A percentile compares a stretch with the other conserved stretches of the same genome.
These are phyloP conservation scores for Salpingoeca rosetta DNA, from an alignment of 78 protist genomes.

Conservation along the genomic window DNA sequence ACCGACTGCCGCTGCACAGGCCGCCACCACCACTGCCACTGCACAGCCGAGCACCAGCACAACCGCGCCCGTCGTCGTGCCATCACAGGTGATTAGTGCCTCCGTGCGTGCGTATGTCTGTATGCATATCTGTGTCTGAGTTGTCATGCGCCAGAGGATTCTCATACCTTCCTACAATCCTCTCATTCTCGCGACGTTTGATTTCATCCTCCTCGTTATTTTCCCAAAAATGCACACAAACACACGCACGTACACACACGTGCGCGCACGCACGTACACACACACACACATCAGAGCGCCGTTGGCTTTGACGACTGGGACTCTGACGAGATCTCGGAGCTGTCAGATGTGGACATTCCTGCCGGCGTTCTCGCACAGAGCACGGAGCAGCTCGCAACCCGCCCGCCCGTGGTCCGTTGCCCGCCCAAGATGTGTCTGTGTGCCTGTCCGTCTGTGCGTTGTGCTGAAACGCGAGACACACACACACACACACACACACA, in stretches of 20 bases:
- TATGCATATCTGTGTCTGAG: too few species aligned
- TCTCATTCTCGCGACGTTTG: too few species aligned
- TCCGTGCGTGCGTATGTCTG: too few species aligned
- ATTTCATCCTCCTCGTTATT: neutral
- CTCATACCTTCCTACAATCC: too few species aligned
- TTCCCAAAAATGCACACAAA: neutral
- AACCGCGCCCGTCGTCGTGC: too few species aligned
- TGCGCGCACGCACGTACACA: neutral
- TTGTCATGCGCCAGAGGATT: too few species aligned
- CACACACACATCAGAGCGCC: neutral
- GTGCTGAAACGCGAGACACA: too few species aligned
- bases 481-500: too few species aligned
- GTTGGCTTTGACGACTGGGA: neutral
- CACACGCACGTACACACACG: neutral
- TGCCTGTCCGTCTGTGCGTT: neutral
- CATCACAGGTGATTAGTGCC: too few species aligned
- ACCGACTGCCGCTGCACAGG: too few species aligned
- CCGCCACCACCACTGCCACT: too few species aligned
- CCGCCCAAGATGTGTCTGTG: neutral
- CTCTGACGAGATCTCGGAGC: neutral
- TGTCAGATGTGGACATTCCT: neutral
- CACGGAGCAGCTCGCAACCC: neutral
- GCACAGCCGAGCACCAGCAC: too few species aligned
- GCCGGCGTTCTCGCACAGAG: neutral
- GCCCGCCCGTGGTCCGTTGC: neutral